Base-by-base conservation (phyloP, 345 rosid species). In the Syzygium oleosum region DNA sequence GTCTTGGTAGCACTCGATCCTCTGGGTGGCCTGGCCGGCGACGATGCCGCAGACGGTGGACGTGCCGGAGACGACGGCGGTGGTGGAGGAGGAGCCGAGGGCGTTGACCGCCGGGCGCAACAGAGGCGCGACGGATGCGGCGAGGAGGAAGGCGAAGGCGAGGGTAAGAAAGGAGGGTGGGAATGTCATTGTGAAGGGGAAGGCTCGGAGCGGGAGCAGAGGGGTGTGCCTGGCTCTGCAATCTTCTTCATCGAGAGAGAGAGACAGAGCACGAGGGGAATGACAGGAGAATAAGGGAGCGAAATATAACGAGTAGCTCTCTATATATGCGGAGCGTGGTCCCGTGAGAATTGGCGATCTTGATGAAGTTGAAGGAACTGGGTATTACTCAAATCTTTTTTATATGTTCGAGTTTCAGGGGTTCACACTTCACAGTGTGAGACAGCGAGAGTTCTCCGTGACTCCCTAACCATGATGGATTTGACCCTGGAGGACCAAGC, bases 11-110 rank as follows among this genome's bases (percentile, higher is more conserved):
- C 96, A 95, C 56, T 89, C 90, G 87, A 94, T 86, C 63, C 91
- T 90, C 61, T 93, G 96, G 1, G 88, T 84, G 4, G 92, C 83
- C 80, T 91, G 88, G 3, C 92, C 90, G 7, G 94, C 91, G 9
- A 92, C 8, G 88, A 95, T 93, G 52, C 94, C 96, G 51, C 94
- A 95, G 23, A 91, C 89, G 2, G 94, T 90, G 38, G 83, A 84
- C 29, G 94, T 91, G 58, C 88, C 53, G 34, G 86, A 92, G 11
- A 88, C 84, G 65, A 91, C 84, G 27, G 96, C 93, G 34, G 80
- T 54, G 54, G 94, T 94, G 84, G 94, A 88, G 88, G 93, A 91
- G 19, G 92, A 92, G 86, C 94, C 96, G 21, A 95, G 91, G 88
- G 89, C 88, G 16, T 89, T 15, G 56, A 92, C 93, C 22, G 51